Evolutionary conservation across 75 land plant species (phyloP).

Genomic region (Pinus tabuliformis): DNA sequence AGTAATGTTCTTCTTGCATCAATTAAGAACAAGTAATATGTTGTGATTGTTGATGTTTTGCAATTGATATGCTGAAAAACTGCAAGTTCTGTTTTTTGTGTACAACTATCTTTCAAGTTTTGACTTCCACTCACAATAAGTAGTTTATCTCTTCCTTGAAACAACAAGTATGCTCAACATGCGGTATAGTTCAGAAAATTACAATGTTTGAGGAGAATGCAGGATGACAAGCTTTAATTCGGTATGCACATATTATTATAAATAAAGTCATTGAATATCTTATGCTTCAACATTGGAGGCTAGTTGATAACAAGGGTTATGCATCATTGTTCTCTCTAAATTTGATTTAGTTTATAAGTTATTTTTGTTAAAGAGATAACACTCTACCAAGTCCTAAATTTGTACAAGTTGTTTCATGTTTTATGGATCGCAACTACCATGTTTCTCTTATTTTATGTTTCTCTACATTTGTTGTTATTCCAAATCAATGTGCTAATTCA

Average conservation of each 20-base stretch:
- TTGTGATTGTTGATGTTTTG: slow-evolving; percentile 62
- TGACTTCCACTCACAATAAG: neutral
- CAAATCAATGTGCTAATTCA: slow-evolving; percentile 68
- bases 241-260: slow-evolving; percentile 51
- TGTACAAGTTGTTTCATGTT: too few relatives aligned
- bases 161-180: slow-evolving; percentile 65
- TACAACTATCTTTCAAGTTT: neutral
- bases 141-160: neutral
- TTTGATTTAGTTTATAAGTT: too few relatives aligned
- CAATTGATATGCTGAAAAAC: slow-evolving; percentile 41
- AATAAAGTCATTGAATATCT: neutral
- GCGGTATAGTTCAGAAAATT: slow-evolving; percentile 69
- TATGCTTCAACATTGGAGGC: neutral
- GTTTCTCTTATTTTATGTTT: too few relatives aligned
- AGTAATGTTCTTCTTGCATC: slow-evolving; percentile 87
- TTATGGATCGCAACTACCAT: too few relatives aligned
- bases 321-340: too few relatives aligned
- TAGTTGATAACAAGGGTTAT: too few relatives aligned
- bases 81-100: neutral
- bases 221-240: slow-evolving; percentile 63
- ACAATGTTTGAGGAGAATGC: slow-evolving; percentile 78
- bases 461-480: slow-evolving; percentile 81
- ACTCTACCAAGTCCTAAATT: too few relatives aligned
- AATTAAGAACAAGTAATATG: slow-evolving; percentile 76
- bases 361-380: too few relatives aligned